Evolutionary conservation across 768 basidiomycete species (phyloP).

Genomic region (Hericium rajendrae): DNA sequence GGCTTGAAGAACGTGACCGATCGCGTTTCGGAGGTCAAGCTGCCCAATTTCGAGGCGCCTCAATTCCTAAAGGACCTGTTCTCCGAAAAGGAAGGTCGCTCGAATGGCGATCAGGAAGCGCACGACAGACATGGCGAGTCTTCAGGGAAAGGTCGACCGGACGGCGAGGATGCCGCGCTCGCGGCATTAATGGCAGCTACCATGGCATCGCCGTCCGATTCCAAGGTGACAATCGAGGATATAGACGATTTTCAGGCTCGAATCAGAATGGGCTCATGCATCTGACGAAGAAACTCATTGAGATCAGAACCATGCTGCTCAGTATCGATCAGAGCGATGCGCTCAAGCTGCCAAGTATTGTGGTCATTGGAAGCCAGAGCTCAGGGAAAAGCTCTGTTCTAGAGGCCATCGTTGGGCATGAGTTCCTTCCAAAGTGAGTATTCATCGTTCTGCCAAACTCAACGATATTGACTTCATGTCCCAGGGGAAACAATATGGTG

Average conservation of each 20-base stretch:
- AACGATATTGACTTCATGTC: not conserved
- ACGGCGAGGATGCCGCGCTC: slow-evolving; percentile 50
- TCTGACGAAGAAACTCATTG: slow-evolving; percentile 89
- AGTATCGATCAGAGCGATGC: slow-evolving; percentile 94
- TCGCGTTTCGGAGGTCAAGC: slow-evolving; percentile 50
- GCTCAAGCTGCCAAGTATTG: slow-evolving; percentile 92
- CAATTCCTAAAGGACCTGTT: slow-evolving; percentile 66
- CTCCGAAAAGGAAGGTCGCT: slow-evolving; percentile 13
- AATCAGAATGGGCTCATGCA: slow-evolving; percentile 84
- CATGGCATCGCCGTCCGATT: slow-evolving; percentile 66
- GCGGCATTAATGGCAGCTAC: slow-evolving; percentile 73
- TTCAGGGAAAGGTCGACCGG: slow-evolving; percentile 31
- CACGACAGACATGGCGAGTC: slow-evolving; percentile 23
- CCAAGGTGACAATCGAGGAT: slow-evolving; percentile 26
- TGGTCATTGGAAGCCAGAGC: slow-evolving; percentile 97
- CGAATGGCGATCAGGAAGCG: slow-evolving; percentile 10
- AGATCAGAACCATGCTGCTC: slow-evolving; percentile 89
- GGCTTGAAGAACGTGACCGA: slow-evolving; percentile 50
- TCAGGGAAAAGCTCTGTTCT: slow-evolving; percentile 97
- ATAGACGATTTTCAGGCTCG: slow-evolving; percentile 31
- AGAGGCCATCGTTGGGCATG: slow-evolving; percentile 95
- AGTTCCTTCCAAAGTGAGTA: slow-evolving; percentile 94
- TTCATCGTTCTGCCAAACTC: not conserved
- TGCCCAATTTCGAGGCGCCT: slow-evolving; percentile 45
- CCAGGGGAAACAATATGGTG: slow-evolving; percentile 97